phyloP scores from a whole-genome alignment of 1,284 basidiomycete genomes.

The Retiboletus flavoniger region DNA sequence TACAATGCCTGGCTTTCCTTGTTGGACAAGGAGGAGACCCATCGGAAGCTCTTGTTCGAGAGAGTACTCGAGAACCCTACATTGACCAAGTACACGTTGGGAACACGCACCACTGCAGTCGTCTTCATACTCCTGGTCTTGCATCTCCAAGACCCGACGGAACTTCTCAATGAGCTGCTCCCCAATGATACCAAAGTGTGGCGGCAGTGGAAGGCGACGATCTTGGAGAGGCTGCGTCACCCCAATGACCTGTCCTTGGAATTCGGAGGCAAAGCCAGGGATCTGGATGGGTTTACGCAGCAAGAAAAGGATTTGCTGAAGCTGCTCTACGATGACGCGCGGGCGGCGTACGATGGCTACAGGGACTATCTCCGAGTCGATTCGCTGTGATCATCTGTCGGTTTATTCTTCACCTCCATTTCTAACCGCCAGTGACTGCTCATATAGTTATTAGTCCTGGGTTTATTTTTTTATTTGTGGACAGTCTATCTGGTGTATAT shows the following conservation, averaged over 20 bases:
- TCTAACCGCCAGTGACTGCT: no score
- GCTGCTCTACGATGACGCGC: conserved; percentile 17
- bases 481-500: background rate
- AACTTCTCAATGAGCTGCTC: conserved; percentile 19
- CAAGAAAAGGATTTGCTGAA: conserved; percentile 10
- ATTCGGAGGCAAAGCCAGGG: conserved; percentile 3
- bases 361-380: background rate
- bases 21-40: conserved; percentile 22
- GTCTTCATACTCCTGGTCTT: conserved; percentile 25
- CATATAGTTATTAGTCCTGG: background rate
- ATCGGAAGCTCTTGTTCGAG: conserved; percentile 17
- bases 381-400: background rate
- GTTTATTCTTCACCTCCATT: background rate
- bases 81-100: conserved; percentile 20
- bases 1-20: conserved; percentile 24
- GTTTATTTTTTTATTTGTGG: background rate
- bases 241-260: background rate
- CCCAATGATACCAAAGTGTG: conserved; percentile 22
- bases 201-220: conserved; percentile 14
- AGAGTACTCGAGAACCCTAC: conserved; percentile 11
- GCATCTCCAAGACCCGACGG: conserved; percentile 5
- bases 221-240: conserved; percentile 1
- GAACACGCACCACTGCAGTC: conserved; percentile 22
- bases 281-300: background rate
- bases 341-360: conserved; percentile 9